Conservation (phyloP, 345 rosid genomes). For the Streptanthus diversifolius region DNA sequence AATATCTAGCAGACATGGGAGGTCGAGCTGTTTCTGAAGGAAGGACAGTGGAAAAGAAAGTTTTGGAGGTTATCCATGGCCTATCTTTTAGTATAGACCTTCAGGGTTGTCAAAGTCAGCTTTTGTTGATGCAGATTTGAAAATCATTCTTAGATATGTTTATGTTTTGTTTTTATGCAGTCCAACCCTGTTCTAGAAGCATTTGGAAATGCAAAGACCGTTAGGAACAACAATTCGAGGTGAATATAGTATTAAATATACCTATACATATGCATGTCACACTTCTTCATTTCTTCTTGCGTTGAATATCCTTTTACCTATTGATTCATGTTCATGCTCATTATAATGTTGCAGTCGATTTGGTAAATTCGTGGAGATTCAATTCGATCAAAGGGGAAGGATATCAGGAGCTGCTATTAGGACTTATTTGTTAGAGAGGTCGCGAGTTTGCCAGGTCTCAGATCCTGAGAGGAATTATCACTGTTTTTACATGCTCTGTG, state of each 20-base stretch:
- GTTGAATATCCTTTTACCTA: background rate
- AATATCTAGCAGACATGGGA: slow-evolving; percentile 97
- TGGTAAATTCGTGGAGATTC: slow-evolving; percentile 99
- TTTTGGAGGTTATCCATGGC: slow-evolving; percentile 67
- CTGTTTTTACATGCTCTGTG: slow-evolving; percentile 98
- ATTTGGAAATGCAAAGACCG: slow-evolving; percentile 98
- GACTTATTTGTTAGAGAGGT: slow-evolving; percentile 95
- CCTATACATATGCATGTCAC: background rate
- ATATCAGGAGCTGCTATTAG: slow-evolving; percentile 98
- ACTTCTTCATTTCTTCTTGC: background rate
- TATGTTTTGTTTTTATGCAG: slow-evolving; percentile 47
- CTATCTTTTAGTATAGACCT: slow-evolving; percentile 4
- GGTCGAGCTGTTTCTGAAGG: slow-evolving; percentile 97
- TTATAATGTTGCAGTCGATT: slow-evolving; percentile 67
- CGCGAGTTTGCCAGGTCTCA: slow-evolving; percentile 98
- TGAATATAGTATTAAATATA: slow-evolving; percentile 23
- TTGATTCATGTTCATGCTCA: slow-evolving; percentile 26
- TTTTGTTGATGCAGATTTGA: background rate
- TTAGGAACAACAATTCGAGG: slow-evolving; percentile 98
- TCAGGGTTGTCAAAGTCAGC: background rate
- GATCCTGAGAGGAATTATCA: slow-evolving; percentile 98
- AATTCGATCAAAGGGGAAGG: slow-evolving; percentile 76
- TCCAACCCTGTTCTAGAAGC: slow-evolving; percentile 99
- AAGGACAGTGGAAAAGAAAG: slow-evolving; percentile 93
- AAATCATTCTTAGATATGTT: background rate